phyloP scores from a whole-genome alignment of 2,329 filamentous ascomycete genomes.

The Nigrospora sphaerica region DNA sequence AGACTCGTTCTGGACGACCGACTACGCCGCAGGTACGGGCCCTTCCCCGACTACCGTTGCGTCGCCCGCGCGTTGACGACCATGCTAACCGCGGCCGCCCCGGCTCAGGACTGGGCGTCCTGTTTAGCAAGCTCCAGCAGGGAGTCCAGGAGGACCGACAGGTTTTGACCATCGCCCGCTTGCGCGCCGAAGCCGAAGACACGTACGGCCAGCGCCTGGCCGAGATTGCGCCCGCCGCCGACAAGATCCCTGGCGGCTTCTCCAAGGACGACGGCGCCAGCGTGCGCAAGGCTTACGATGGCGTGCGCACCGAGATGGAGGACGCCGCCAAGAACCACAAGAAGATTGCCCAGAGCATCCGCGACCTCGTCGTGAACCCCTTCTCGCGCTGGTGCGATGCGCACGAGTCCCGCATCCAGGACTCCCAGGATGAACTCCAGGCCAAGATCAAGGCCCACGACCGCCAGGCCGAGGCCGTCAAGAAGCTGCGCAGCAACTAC shows the following conservation, averaged over 20 bases:
- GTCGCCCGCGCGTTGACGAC: neutral
- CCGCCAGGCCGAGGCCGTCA: conserved; percentile 80
- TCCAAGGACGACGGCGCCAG: conserved; percentile 89
- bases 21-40: conserved; percentile 82
- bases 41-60: neutral
- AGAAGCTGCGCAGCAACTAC: conserved; percentile 91
- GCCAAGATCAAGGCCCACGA: conserved; percentile 86
- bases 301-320: conserved; percentile 86
- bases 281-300: conserved; percentile 94
- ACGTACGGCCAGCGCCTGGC: conserved; percentile 72
- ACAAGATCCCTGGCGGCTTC: conserved; percentile 80
- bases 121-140: conserved; percentile 95
- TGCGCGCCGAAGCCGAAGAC: conserved; percentile 95
- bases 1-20: conserved; percentile 94
- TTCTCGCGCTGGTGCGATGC: conserved; percentile 96
- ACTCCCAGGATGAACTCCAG: conserved; percentile 92
- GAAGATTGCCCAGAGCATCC: conserved; percentile 94
- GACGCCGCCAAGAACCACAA: conserved; percentile 84
- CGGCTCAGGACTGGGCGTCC: conserved; percentile 67
- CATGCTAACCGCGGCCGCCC: neutral
- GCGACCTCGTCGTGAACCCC: conserved; percentile 88
- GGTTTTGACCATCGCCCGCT: conserved; percentile 79
- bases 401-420: conserved; percentile 83
- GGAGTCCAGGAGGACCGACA: conserved; percentile 94
- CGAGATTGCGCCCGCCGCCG: conserved; percentile 75